Base-by-base conservation (phyloP, 2,329 filamentous ascomycete genomes). In the Lachnellula arida region DNA sequence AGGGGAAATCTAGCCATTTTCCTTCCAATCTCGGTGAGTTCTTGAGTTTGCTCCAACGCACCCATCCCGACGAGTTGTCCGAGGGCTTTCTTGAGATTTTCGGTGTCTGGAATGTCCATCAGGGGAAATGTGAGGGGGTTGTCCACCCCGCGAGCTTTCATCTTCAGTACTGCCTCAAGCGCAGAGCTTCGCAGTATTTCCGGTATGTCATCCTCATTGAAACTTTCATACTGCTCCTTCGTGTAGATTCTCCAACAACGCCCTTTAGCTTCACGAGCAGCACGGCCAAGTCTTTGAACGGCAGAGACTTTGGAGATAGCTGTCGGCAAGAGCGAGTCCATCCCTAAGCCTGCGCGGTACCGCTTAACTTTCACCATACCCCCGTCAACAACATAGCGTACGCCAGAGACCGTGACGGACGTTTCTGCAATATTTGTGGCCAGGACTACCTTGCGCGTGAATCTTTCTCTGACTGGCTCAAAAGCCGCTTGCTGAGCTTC, bases 391-490 rank as follows among this genome's bases (percentile, higher is more conserved):
- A 99, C 93, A 64, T 88, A 94, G 4, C 90, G 84, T 6, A 99
- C 91, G 2, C 94, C 94, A 0, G 93, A 88, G 0, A 99, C 92
- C 0, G 94, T 99, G 57, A 99, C 89, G 1, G 94, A 97, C 0
- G 94, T 97, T 71, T 99, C 94, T n/a, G 94, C 94, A 65, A 99
- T 97, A 67, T 99, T 99, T 14, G 94, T 99, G 0, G 92, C 87
- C 0, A 99, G 76, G 0, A 99, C 91, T 12, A 97, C 81, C 68
- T 97, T 97, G 44, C 94, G 82, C 0, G 90, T 95, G 54, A 79
- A 81, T n/a, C 79, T 78, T 2, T 84, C 81, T 54, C 83, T 83
- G 22, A 88, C 81, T 1, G 89, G 88, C 53, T 86, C 78, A 70
- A 99, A 97, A 9, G 95, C 91, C 22, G 85, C 82, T 62, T 96